A percentile compares a stretch with the other conserved stretches of the same genome.
These are phyloP conservation scores for Boletus smithii DNA, from an alignment of 1,284 basidiomycete species.

Conservation along the genomic window DNA sequence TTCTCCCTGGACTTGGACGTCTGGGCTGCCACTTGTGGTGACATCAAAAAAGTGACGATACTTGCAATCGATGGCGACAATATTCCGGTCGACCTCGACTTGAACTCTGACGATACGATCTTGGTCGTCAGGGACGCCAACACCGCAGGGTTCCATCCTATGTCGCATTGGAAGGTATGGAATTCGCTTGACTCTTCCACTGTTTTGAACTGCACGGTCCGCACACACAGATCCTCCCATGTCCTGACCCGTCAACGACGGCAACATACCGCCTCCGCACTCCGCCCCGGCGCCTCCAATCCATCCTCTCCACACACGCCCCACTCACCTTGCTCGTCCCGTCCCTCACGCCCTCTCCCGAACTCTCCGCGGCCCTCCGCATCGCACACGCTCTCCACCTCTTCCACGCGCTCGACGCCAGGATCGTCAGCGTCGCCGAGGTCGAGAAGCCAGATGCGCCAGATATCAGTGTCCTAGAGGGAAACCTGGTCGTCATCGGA, in stretches of 20 bases:
- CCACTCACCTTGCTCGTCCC: conserved; percentile 59
- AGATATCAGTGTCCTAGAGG: conserved; percentile 25
- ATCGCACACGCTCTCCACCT: conserved; percentile 65
- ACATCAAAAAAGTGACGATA: not conserved
- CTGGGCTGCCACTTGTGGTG: not conserved
- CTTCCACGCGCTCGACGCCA: conserved; percentile 68
- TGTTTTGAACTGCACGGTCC: not conserved
- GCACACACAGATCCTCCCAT: conserved; percentile 6
- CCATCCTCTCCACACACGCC: conserved; percentile 52
- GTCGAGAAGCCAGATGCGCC: not conserved
- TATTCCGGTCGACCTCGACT: not conserved
- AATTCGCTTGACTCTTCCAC: not conserved
- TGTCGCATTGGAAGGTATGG: conserved; percentile 26
- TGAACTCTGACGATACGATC: not conserved
- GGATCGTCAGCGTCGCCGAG: conserved; percentile 51
- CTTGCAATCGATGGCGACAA: conserved; percentile 17
- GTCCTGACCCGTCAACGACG: not conserved
- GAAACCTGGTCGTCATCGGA: conserved; percentile 62
- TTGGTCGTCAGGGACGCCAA: conserved; percentile 14
- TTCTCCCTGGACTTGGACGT: conserved; percentile 19
- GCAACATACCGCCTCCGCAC: not conserved
- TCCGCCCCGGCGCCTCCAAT: conserved; percentile 51
- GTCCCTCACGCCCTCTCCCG: conserved; percentile 38
- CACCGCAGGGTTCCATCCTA: not conserved
- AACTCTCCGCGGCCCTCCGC: conserved; percentile 48